Evolutionary conservation across 352 stramenopile genomes (phyloP).

Genomic region (Thalassiosira allenii): DNA sequence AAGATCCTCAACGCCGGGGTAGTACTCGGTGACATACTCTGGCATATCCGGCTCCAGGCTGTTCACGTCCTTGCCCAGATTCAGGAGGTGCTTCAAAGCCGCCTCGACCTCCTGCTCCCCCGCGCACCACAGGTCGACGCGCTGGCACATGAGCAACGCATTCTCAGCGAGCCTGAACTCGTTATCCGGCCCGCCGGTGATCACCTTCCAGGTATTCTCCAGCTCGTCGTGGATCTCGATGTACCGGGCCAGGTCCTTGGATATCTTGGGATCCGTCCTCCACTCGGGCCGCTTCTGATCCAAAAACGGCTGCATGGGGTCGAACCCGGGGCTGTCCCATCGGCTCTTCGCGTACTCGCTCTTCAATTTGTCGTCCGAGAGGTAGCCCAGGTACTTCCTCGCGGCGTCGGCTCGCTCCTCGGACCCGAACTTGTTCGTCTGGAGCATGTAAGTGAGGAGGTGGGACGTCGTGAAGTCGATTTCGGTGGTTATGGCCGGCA

Average conservation of each 20-base stretch:
- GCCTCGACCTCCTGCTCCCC: slow-evolving; percentile 81
- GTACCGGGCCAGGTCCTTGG: slow-evolving; percentile 64
- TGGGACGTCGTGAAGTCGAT: slow-evolving; percentile 81
- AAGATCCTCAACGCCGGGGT: slow-evolving; percentile 79
- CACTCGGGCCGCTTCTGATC: slow-evolving; percentile 69
- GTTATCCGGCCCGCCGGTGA: slow-evolving; percentile 72
- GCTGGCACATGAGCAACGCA: slow-evolving; percentile 83
- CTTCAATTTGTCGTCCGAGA: slow-evolving; percentile 38
- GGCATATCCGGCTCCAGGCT: slow-evolving; percentile 73
- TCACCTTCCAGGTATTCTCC: slow-evolving; percentile 66
- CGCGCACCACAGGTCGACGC: slow-evolving; percentile 85
- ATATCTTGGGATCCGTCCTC: slow-evolving; percentile 67
- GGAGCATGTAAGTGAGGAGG: slow-evolving; percentile 84
- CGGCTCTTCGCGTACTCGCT: slow-evolving; percentile 70
- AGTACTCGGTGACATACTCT: slow-evolving; percentile 83
- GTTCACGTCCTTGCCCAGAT: slow-evolving; percentile 77
- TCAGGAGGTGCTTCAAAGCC: slow-evolving; percentile 82
- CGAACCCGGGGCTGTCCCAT: slow-evolving; percentile 74
- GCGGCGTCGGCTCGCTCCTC: slow-evolving; percentile 75
- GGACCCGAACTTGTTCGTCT: slow-evolving; percentile 80
- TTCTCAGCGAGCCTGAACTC: slow-evolving; percentile 78
- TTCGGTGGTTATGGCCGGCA: slow-evolving; percentile 83
- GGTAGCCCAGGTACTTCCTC: slow-evolving; percentile 67
- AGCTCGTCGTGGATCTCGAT: slow-evolving; percentile 70
- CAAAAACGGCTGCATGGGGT: slow-evolving; percentile 71